Conservation (phyloP, 768 basidiomycete species). For the Auricularia sp. region DNA sequence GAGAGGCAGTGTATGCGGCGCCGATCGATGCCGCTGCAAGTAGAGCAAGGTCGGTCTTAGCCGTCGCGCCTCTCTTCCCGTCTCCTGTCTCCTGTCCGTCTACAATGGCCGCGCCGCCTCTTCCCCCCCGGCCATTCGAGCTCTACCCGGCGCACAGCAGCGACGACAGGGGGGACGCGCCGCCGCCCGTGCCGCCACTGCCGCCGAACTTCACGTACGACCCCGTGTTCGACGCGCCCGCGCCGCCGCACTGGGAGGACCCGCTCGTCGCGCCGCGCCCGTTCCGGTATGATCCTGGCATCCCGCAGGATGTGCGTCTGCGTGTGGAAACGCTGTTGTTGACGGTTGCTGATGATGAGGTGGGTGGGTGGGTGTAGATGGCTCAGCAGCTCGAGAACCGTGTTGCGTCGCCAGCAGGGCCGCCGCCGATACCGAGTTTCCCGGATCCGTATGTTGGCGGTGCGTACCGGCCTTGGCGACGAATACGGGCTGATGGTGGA, state of each 20-base stretch:
- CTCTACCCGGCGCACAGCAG: neutral
- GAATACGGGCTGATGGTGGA: neutral
- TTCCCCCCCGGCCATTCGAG: neutral
- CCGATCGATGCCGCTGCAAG: neutral
- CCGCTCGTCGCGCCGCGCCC: constrained; percentile 58
- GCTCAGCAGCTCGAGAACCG: constrained; percentile 48
- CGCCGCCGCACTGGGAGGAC: constrained; percentile 41
- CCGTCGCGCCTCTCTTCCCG: neutral
- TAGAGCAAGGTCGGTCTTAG: neutral
- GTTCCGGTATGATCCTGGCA: constrained; percentile 46
- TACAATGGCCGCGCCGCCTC: constrained; percentile 1
- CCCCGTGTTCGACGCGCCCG: neutral
- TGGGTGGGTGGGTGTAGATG: constrained; percentile 40
- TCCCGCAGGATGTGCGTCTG: constrained; percentile 53
- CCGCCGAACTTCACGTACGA: constrained; percentile 27
- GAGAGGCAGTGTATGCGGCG: too few relatives aligned
- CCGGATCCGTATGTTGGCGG: constrained; percentile 1
- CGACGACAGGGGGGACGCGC: neutral
- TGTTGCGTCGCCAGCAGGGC: neutral
- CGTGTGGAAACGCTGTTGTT: too few relatives aligned
- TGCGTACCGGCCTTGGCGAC: too few relatives aligned
- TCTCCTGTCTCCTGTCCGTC: neutral
- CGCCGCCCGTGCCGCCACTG: constrained; percentile 40
- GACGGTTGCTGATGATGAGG: constrained; percentile 32
- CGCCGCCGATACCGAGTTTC: neutral